A percentile compares a stretch with the other conserved stretches of the same genome.
phyloP scores from a whole-genome alignment of 2,329 filamentous ascomycete species.

The Sarocladium strictum region DNA sequence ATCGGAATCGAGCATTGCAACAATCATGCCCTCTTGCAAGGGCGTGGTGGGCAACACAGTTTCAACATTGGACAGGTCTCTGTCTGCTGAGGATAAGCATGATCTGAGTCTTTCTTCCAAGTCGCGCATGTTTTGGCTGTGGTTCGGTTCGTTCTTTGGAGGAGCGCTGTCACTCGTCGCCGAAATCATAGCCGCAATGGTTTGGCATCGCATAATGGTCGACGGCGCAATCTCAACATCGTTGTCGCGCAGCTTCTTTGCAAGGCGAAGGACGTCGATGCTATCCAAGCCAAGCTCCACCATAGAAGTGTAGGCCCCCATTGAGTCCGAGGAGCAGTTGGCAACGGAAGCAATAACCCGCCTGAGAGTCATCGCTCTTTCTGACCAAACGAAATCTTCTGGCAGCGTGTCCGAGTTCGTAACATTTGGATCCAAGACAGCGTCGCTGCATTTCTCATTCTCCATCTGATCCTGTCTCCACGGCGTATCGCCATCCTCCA shows the following conservation, averaged over 20 bases:
- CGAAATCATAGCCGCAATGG: conserved; percentile 43
- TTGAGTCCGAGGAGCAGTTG: conserved; percentile 38
- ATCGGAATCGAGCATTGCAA: conserved; percentile 70
- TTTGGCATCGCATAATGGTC: conserved; percentile 67
- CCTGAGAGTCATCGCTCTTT: conserved; percentile 46
- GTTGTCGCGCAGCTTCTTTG: conserved; percentile 59
- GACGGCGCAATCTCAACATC: conserved; percentile 63
- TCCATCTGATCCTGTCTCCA: background rate
- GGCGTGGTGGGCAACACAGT: conserved; percentile 69
- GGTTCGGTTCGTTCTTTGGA: background rate
- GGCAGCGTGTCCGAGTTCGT: no score
- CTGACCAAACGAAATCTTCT: conserved; percentile 58
- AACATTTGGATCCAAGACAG: no score
- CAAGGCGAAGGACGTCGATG: conserved; percentile 83
- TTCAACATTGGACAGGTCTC: conserved; percentile 35
- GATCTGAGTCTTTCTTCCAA: background rate
- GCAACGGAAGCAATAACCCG: conserved; percentile 59
- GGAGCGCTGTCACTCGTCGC: background rate
- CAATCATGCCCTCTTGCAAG: conserved; percentile 80
- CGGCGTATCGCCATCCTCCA: background rate
- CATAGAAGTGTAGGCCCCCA: conserved; percentile 58
- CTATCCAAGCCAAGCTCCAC: conserved; percentile 85
- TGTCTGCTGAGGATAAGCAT: background rate
- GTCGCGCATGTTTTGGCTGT: background rate
- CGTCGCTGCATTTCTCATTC: no score